Evolutionary conservation across 1,139 yeast genomes (phyloP), one percentile per base, ranked within the genome.

Genomic region (Geotrichum armillariae): DNA sequence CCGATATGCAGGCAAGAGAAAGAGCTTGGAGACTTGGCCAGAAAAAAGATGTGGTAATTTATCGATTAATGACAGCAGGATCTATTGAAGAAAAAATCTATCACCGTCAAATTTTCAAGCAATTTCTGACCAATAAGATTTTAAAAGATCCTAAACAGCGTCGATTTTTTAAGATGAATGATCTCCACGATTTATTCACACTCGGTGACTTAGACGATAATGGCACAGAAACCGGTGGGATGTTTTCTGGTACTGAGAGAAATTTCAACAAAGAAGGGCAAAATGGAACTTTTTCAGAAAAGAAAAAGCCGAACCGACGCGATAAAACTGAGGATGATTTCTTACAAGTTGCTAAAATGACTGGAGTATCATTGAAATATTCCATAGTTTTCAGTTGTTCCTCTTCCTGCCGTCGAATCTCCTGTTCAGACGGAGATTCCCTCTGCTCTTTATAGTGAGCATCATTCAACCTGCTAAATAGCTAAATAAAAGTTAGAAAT

Each of bases 21-120:
- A 71, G 99, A 46, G 98, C 98, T 0, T 93, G 99, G 99, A 75
- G 99, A 58, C 75, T 93, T 55, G 99, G 99, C 0, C 99, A 93
- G 64, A 91, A 86, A 64, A 82, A 83, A 56, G 96, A 91, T 60
- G 97, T 93, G n/a, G 82, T 91, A 2, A 91, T 93, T 34, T 94
- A 91, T 61, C 72, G 99, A 51, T 70, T 93, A 40, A 89, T 93
- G 90, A 87, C 93, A 31, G 90, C 97, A 0, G 98, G 98, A 0
- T 82, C 97, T 0, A 94, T 93, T 44, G 99, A 93, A 64, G 99
- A 93, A 63, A 93, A 93, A 66, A 93, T 94, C 2, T 93, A 93
- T 62, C 99, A 94, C 62, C 78, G 99, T 27, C 99, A 93, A 67
- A 93, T 93, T 37, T 94, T 93, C 77, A 93, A 93, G 66, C 97